A percentile compares a stretch with the other conserved stretches of the same genome.
Conservation (phyloP, 306 rosid species). For the Quercus gilva region DNA sequence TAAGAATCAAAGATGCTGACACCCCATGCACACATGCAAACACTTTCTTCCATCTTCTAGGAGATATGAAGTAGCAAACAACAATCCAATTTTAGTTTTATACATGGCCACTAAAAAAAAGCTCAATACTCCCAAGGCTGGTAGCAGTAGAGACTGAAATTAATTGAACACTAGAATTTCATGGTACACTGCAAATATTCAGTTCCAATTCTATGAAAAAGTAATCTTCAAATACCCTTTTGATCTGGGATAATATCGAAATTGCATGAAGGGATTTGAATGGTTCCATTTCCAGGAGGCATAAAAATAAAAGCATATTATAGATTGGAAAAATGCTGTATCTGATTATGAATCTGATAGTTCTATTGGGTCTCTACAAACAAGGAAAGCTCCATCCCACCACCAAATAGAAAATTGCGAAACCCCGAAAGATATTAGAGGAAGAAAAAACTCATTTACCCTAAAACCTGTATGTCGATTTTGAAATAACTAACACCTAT, state of each 20-base stretch:
- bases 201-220: not conserved
- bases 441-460: conserved; percentile 20
- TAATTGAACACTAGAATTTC: too few relatives aligned
- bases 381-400: conserved; percentile 22
- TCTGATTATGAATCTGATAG: conserved; percentile 3
- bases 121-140: too few relatives aligned
- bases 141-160: too few relatives aligned
- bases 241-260: not conserved
- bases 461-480: conserved; percentile 10
- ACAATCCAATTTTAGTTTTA: too few relatives aligned
- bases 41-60: too few relatives aligned
- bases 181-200: not conserved
- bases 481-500: conserved; percentile 12
- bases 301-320: not conserved
- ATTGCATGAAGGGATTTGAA: not conserved
- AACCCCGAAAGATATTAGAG: conserved; percentile 8
- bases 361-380: conserved; percentile 20
- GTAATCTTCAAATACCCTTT: not conserved
- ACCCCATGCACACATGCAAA: too few relatives aligned
- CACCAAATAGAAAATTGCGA: conserved; percentile 1
- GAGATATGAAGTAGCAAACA: too few relatives aligned
- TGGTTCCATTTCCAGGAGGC: not conserved
- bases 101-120: too few relatives aligned
- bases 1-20: too few relatives aligned
- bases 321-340: not conserved